Base-by-base conservation (phyloP, 75 land plant species). In the Picea glauca region DNA sequence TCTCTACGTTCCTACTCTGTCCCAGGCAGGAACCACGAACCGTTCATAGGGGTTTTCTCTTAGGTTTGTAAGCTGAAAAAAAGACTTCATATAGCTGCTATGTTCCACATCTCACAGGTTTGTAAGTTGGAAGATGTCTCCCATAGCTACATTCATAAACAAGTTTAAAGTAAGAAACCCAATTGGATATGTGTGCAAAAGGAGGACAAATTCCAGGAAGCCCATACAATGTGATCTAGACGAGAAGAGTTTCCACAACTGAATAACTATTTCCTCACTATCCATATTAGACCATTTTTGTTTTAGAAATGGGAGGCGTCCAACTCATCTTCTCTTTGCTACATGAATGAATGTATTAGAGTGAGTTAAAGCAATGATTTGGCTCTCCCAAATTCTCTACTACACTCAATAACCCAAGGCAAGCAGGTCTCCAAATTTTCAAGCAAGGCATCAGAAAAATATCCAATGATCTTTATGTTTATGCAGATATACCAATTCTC, bases 281-380 rank as follows among this genome's bases (percentile, higher is more conserved):
- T 80, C 80, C 72, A 88, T 20, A 17, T 56, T 64, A 43, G 56
- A 2, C 82, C 87, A 83, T 56, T 85, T 82, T 80, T 75, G 62
- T 58, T 80, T 85, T 1, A 88, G 75, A 60, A 78, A 60, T 1
- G 60, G 76, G 40, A 80, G 72, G 31, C 77, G 5, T 67, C 8
- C 5, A 67, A 17, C 38, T 33, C 46, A 17, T 89, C 87, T 78
- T 77, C 32, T 20, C 78, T 77, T 26, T 65, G 64, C 7, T 35
- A 75, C 62, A 58, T 62, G 32, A 81, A 80, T 30, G 87, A 85
- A 63, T 83, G 87, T 76, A 87, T 21, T 38, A 87, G 17, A 65
- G 87, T 75, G 59, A 87, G 74, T 72, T 85, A 82, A 62, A 87
- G 78, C 5, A 85, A 32, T 54, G 85, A 68, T 81, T 84, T 87